Percentiles rank a stretch among this genome's conserved stretches.
Conservation (phyloP, 2,329 filamentous ascomycete species). For the Taxawa tesnikishii region DNA sequence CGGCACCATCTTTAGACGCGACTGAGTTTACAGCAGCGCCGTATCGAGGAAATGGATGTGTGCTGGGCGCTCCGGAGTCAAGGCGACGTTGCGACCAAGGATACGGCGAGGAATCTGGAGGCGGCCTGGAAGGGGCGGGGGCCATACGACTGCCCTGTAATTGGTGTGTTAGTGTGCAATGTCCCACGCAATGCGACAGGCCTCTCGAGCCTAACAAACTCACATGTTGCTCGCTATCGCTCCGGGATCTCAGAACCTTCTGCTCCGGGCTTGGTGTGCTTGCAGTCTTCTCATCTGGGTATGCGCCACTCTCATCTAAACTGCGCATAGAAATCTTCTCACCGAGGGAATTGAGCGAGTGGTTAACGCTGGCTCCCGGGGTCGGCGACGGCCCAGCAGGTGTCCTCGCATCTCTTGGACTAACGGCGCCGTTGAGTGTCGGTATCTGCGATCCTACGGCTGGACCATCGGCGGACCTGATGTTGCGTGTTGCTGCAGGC, state of each 20-base stretch:
- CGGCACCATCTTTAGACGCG: slow-evolving; percentile 90
- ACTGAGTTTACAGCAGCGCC: slow-evolving; percentile 88
- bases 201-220: slow-evolving; percentile 12
- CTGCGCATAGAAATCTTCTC: slow-evolving; percentile 6
- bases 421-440: slow-evolving; percentile 31
- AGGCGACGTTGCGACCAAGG: slow-evolving; percentile 89
- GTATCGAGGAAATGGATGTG: slow-evolving; percentile 89
- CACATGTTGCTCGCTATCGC: slow-evolving; percentile 44
- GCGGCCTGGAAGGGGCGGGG: slow-evolving; percentile 12
- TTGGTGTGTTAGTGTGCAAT: neutral
- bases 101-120: slow-evolving; percentile 71
- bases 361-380: slow-evolving; percentile 59
- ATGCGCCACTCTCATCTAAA: slow-evolving; percentile 5
- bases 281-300: slow-evolving; percentile 6
- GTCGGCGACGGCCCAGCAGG: slow-evolving; percentile 48
- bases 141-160: neutral
- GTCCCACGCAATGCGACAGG: neutral
- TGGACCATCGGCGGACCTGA: slow-evolving; percentile 42
- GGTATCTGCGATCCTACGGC: slow-evolving; percentile 24
- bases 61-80: slow-evolving; percentile 69
- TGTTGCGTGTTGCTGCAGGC: slow-evolving; percentile 43
- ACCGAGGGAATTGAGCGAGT: slow-evolving; percentile 54
- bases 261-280: slow-evolving; percentile 51
- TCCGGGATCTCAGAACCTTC: slow-evolving; percentile 44
- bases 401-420: slow-evolving; percentile 18